phyloP scores from a whole-genome alignment of 1,284 basidiomycete species.

The Kalmanozyma brasiliensis region DNA sequence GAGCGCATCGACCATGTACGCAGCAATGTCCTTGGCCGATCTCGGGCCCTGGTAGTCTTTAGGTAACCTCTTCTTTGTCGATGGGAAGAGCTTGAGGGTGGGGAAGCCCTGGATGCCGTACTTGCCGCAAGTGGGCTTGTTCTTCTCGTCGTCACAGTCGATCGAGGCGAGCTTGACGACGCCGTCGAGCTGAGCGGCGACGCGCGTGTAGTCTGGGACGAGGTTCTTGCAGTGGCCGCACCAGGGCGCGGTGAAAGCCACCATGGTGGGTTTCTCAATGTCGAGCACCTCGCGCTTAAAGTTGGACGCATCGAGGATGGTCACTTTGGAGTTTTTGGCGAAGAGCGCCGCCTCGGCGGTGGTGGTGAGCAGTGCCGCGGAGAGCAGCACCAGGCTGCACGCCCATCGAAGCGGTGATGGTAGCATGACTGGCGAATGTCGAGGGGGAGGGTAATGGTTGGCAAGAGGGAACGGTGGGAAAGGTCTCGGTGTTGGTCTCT shows the following conservation, averaged over 20 bases:
- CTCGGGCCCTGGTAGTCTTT: slow-evolving; percentile 81
- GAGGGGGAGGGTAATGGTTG: slow-evolving; percentile 2
- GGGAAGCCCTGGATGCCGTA: slow-evolving; percentile 92
- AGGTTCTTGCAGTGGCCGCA: slow-evolving; percentile 81
- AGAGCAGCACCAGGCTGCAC: slow-evolving; percentile 34
- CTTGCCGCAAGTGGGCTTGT: slow-evolving; percentile 82
- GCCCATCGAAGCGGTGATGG: slow-evolving; percentile 7
- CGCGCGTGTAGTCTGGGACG: slow-evolving; percentile 85
- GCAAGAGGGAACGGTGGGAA: background rate
- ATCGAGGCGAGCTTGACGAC: slow-evolving; percentile 88
- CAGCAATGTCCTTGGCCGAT: slow-evolving; percentile 78
- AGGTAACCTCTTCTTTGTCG: slow-evolving; percentile 72
- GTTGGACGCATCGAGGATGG: slow-evolving; percentile 41
- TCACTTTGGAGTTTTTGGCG: slow-evolving; percentile 53
- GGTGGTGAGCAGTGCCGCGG: slow-evolving; percentile 14
- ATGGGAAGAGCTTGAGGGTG: slow-evolving; percentile 77
- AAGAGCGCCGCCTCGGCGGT: slow-evolving; percentile 57
- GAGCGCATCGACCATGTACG: slow-evolving; percentile 80
- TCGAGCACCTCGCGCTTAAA: slow-evolving; percentile 63
- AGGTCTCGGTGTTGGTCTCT: slow-evolving; percentile 5
- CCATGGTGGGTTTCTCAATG: slow-evolving; percentile 68
- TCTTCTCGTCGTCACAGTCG: slow-evolving; percentile 86
- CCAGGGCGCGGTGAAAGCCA: slow-evolving; percentile 69
- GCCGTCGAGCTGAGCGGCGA: slow-evolving; percentile 81
- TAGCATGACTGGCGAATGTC: background rate